A percentile compares a stretch with the other conserved stretches of the same genome.
These are phyloP conservation scores for Monosporozyma aquatica DNA, from an alignment of 805 yeast species.

Conservation along the genomic window DNA sequence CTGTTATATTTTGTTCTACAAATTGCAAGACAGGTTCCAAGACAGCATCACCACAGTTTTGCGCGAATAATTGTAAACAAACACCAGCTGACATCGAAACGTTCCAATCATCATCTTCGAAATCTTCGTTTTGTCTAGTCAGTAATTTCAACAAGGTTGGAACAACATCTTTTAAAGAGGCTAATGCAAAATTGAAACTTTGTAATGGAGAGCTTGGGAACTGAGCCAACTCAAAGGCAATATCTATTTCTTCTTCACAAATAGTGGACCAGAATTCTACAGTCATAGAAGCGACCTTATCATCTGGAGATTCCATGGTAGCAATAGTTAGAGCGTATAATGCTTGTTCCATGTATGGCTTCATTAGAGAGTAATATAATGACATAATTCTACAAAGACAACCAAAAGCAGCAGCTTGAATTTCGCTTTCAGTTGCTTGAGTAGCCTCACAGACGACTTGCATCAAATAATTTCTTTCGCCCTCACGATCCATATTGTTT, in stretches of 20 bases:
- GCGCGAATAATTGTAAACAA: conserved; percentile 89
- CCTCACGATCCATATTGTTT: conserved; percentile 81
- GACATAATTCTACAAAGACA: conserved; percentile 89
- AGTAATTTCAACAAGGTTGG: conserved; percentile 77
- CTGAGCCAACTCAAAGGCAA: conserved; percentile 59
- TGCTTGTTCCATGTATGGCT: conserved; percentile 95
- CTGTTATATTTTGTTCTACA: conserved; percentile 63
- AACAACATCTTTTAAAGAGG: conserved; percentile 74
- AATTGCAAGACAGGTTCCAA: conserved; percentile 78
- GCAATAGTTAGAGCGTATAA: conserved; percentile 78
- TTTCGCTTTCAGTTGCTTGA: conserved; percentile 71
- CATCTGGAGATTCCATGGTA: conserved; percentile 72
- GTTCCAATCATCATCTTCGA: conserved; percentile 95
- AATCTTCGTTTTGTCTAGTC: conserved; percentile 84
- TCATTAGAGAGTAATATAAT: conserved; percentile 81
- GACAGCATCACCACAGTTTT: conserved; percentile 76
- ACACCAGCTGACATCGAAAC: conserved; percentile 99
- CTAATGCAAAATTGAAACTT: conserved; percentile 73
- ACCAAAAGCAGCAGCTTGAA: conserved; percentile 93
- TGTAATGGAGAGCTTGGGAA: conserved; percentile 42
- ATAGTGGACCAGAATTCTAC: conserved; percentile 99
- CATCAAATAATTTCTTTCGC: conserved; percentile 95
- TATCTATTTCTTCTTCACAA: conserved; percentile 93
- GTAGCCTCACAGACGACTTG: conserved; percentile 98
- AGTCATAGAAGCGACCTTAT: conserved; percentile 93